Evolutionary conservation across 768 basidiomycete species (phyloP), one percentile per base, ranked within the genome.

Genomic region (Mycena floridula): DNA sequence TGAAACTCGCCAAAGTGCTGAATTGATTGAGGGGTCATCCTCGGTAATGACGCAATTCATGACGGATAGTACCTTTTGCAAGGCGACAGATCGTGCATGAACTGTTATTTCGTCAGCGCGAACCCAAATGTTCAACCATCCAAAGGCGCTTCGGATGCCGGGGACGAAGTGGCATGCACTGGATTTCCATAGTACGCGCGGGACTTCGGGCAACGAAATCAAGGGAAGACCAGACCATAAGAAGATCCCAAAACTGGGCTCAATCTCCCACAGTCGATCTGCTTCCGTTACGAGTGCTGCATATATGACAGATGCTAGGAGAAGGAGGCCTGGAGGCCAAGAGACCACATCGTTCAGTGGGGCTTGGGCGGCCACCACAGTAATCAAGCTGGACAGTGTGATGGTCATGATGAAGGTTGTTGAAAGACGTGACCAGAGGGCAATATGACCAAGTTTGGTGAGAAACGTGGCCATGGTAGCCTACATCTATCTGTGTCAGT

Each of bases 281-380:
- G 51, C 46, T 11, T 53, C 48, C 8, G 52, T 51, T 13, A 56
- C 59, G 11, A 61, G 53, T 5, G 59, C 56, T 9, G 58, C 58
- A 27, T 59, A 61, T 18, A 61, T 50, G 36, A 61, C 47, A 27
- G 47, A 58, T 16, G 61, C 61, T 3, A 62, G 57, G 25, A 62
- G 55, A 23, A 61, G 55, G 16, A 59, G 35, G 25, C 59, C 59
- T 21, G 59, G 43, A 1, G 59, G 59, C 58, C 59, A 61, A 12
- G 58, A 54, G 22, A 58, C 45, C 11, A 62, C 52, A 42, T 62
- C 61, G 41, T 61, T 62, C 4, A 58, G 56, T 3, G 59, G 60
- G 28, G 57, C 58, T 48, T 60, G 58, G 1, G 60, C 58, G 23
- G 28, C 28, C n/a, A n/a, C n/a, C n/a, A n/a, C n/a, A n/a, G n/a